Evolutionary conservation across 179 eudicot species (phyloP).

Genomic region (Sideroxylon spinosum): DNA sequence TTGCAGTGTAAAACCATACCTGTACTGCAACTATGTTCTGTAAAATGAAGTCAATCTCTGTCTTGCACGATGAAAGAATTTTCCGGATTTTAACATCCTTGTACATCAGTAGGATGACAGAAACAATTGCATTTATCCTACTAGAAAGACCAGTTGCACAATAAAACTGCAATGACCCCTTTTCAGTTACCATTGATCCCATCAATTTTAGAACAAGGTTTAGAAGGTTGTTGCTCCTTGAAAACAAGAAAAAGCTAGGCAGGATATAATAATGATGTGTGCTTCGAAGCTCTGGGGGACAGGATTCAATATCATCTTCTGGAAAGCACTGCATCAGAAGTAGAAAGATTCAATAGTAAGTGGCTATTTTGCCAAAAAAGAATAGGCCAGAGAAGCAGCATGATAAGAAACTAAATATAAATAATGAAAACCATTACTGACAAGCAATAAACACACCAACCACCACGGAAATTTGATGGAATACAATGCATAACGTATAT

Average conservation of each 20-base stretch:
- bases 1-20: constrained; percentile 34
- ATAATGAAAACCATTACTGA: not conserved
- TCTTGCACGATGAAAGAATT: constrained; percentile 47
- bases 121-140: constrained; percentile 43
- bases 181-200: constrained; percentile 36
- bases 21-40: constrained; percentile 35
- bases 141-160: constrained; percentile 29
- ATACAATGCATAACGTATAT: too few relatives aligned
- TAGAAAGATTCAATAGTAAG: constrained; percentile 8
- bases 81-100: constrained; percentile 42
- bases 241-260: constrained; percentile 60
- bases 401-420: not conserved
- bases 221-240: constrained; percentile 39
- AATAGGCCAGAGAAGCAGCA: not conserved
- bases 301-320: constrained; percentile 30
- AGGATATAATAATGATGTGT: constrained; percentile 53
- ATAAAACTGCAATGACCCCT: constrained; percentile 27
- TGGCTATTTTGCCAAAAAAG: not conserved
- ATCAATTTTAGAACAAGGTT: constrained; percentile 43
- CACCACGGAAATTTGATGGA: not conserved
- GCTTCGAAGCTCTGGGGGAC: constrained; percentile 15
- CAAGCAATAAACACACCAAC: not conserved
- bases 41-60: constrained; percentile 40
- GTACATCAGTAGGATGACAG: constrained; percentile 44
- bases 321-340: constrained; percentile 47